Evolutionary conservation across 805 yeast genomes (phyloP), one percentile per base, ranked within the genome.

Genomic region (Candida railenensis): DNA sequence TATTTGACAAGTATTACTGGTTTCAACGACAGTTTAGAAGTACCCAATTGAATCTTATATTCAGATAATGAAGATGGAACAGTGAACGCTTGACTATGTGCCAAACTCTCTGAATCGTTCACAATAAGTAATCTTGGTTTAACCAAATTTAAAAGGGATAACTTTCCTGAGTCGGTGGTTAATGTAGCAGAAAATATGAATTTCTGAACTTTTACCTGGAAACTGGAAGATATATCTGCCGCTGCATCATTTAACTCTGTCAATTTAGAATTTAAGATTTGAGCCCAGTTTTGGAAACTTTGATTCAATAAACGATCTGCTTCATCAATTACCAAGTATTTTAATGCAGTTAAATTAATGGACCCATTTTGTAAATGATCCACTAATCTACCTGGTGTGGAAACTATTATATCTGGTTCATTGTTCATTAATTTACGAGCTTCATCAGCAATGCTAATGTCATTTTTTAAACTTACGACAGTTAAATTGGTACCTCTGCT

Each of bases 261-360:
- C 45, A 76, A 66, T 43, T 67, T 71, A 3, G 57, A 47, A 7
- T 82, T 71, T 28, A 84, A 73, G 40, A 71, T 74, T 59, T 76
- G 73, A 67, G 87, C 78, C 99, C 99, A 94, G 62, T 90, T 89
- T 66, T 94, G 97, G 65, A 89, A 94, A 12, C 87, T 81, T 63
- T 94, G 97, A 58, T 89, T 89, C 53, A 94, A 70, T 48, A 87
- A 66, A 50, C 89, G 71, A 65, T 87, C 96, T 7, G 92, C 95
- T 64, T 87, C 96, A 66, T 87, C 96, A 43, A 87, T 76, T 9
- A 87, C 81, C 55, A 87, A 69, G 60, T 76, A 86, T 51, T 80
- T 73, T 48, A 91, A 71, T 43, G 76, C 71, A 20, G 67, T 63
- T 48, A 90, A 63, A 48, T 65, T 69, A 15, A 86, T 61, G n/a